These are phyloP conservation scores for Phytopythium mirpurense DNA, from an alignment of 352 stramenopile species.

Conservation along the genomic window DNA sequence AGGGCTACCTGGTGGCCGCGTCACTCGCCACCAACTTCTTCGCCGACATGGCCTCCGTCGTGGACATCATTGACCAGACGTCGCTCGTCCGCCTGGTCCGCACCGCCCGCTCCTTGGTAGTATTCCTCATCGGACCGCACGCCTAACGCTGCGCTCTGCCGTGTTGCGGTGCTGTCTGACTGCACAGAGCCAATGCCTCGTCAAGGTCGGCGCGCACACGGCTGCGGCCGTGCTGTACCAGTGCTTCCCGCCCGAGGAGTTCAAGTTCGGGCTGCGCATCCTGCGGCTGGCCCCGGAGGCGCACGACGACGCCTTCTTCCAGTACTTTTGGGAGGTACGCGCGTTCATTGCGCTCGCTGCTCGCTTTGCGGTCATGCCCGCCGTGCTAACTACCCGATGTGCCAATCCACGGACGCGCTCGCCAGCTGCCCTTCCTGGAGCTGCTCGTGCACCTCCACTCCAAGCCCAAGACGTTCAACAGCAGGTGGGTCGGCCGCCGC, in stretches of 20 bases:
- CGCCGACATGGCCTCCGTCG: constrained; percentile 54
- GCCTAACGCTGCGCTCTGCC: no score
- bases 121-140: no score
- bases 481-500: constrained; percentile 40
- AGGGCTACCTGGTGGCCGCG: constrained; percentile 69
- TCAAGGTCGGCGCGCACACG: constrained; percentile 76
- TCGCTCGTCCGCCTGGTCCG: constrained; percentile 74
- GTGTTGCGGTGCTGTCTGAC: neutral
- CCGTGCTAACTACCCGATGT: no score
- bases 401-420: no score
- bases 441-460: constrained; percentile 74
- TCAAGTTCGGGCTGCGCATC: constrained; percentile 79
- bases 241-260: constrained; percentile 71
- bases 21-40: constrained; percentile 84
- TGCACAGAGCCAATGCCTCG: constrained; percentile 72
- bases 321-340: constrained; percentile 84
- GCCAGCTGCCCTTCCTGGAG: constrained; percentile 72
- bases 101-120: neutral
- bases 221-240: constrained; percentile 83
- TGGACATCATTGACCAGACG: constrained; percentile 80
- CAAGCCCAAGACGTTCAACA: constrained; percentile 62
- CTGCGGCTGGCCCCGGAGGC: constrained; percentile 62
- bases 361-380: no score
- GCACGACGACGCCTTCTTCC: constrained; percentile 73
- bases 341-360: no score